Base-by-base conservation (phyloP, 2,329 filamentous ascomycete genomes). In the Didymellaceae sp. region DNA sequence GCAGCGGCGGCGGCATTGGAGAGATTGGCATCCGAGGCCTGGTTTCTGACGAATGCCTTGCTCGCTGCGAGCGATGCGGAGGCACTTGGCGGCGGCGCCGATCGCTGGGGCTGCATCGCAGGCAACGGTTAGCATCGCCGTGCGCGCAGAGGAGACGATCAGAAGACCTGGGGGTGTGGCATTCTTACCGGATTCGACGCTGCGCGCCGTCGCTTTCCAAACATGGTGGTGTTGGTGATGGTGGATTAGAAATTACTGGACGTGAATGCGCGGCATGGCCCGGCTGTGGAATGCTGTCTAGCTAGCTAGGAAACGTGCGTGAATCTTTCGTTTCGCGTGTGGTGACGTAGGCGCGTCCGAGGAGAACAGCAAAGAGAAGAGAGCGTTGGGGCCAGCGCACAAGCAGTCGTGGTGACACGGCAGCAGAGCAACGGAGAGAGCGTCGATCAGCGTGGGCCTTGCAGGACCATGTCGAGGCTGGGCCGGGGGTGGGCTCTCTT, bases 1-100 rank as follows among this genome's bases (percentile, higher is more conserved):
- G 91, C 86, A 13, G 91, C 91, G 6, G 93, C 92, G 10, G 93
- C 93, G 6, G 92, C 90, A 26, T 89, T 87, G 31, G 92, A 95
- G 33, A 96, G 80, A 51, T 84, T 85, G 52, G 77, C 79, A 72
- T 82, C 83, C 62, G 86, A 82, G 62, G 82, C 74, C 72, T 84
- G 81, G 66, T 82, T 86, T 62, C 83, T 86, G 67, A 88, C 81
- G 74, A 93, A 95, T 51, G 91, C 92, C 71, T 89, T 88, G 54
- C 85, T 85, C 53, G 92, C 91, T 48, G 91, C 91, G 37, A 88
- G 86, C 45, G 91, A 85, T 50, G 90, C 91, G 66, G 86, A 87
- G 47, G 89, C 81, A 67, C 86, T 86, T 41, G 85, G 85, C 48
- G 86, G 86, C 11, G 60, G 56, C 38, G 59, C 46, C 20, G 50